Base-by-base conservation (phyloP, 768 basidiomycete genomes). In the Tephrocybe sp. region DNA sequence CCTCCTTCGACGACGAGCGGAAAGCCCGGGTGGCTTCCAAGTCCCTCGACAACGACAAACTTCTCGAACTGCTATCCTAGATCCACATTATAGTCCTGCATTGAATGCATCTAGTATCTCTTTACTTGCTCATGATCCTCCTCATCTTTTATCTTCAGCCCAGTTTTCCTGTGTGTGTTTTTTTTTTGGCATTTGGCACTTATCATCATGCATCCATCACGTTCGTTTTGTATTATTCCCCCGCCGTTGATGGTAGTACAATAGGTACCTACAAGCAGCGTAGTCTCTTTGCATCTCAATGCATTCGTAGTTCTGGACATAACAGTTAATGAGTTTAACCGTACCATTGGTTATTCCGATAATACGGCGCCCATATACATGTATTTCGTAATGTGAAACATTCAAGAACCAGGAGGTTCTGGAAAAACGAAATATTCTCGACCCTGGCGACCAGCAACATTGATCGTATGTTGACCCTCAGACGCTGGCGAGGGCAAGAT, bases 1-100 rank as follows among this genome's bases (percentile, higher is more conserved):
- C 86, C 15, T 77, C 75, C 23, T 68, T 94, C 61, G 82, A 86
- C 56, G 79, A 83, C 54, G 84, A 81, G 54, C 74, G 76, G 45
- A 75, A 76, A 42, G 66, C 69, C 50, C 80, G 77, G 39, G 72
- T 90, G 49, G 79, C 81, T 28, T 72, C 77, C 43, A 88, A 86
- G 73, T 83, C 81, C 25, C 62, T 67, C 71, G 82, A 85, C 57
- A 72, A 74, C 49, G 80, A 81, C 62, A 80, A 76, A 65, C 75
- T 90, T 65, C 73, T 85, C 62, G 69, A 62, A 56, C 74, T 87
- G 38, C 68, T 86, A 65, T 76, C 78, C 67, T 84, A 80, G 76
- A 74, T 65, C 46, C 48, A 45, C 61, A 52, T 64, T 57, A 61
- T 59, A 50, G 59, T 57, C 50, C 41, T 44, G 62, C 55, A 61